Conservation (phyloP, 495 filamentous ascomycete genomes). For the Penicillium roqueforti region DNA sequence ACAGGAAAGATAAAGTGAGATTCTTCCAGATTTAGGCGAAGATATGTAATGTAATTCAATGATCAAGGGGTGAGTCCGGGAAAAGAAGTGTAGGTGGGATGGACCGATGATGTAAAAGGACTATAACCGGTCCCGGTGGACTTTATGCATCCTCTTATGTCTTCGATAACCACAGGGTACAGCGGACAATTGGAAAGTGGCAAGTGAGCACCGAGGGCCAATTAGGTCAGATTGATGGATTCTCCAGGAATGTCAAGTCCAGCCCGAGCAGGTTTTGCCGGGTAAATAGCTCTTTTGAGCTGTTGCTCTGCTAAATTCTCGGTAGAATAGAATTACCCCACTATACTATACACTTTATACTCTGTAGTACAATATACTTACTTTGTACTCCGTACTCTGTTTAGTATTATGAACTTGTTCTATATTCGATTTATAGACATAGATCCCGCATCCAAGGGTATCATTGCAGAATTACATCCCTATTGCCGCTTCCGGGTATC, state of each 20-base stretch:
- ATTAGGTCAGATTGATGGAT: background rate
- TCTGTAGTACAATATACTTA: background rate
- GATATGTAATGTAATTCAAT: too few species aligned
- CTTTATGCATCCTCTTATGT: background rate
- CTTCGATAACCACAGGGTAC: background rate
- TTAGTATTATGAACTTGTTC: slow-evolving; percentile 1
- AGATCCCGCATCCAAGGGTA: slow-evolving; percentile 7
- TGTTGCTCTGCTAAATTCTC: slow-evolving; percentile 10
- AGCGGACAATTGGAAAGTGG: background rate
- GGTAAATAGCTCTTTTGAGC: slow-evolving; percentile 5
- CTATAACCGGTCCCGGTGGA: slow-evolving; percentile 1
- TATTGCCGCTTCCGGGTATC: slow-evolving; percentile 10
- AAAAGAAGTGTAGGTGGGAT: background rate
- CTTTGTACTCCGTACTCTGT: background rate
- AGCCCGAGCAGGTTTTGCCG: slow-evolving; percentile 1
- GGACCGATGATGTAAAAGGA: slow-evolving; percentile 7
- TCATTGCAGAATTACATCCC: slow-evolving; percentile 3
- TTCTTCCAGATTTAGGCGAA: background rate
- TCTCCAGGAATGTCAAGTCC: background rate
- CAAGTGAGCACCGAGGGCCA: background rate
- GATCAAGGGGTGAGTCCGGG: background rate
- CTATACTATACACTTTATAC: background rate
- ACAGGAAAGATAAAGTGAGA: background rate
- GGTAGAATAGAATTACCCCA: slow-evolving; percentile 5
- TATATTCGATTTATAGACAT: slow-evolving; percentile 18